A percentile compares a stretch with the other conserved stretches of the same genome.
Conservation (phyloP, 2,329 filamentous ascomycete genomes). For the Botrytis tulipae region DNA sequence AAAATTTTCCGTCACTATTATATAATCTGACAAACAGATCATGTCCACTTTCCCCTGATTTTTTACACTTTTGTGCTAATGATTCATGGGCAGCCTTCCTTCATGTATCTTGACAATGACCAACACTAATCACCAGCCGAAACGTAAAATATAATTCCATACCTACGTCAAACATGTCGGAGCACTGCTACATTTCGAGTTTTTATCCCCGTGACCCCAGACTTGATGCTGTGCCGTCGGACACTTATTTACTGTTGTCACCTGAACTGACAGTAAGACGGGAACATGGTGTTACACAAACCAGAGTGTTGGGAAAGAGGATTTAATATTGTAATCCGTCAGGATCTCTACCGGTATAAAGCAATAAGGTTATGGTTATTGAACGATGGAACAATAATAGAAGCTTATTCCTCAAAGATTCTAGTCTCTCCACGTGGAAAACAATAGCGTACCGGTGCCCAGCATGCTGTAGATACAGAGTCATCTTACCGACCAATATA, state of each 20-base stretch:
- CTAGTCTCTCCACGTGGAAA: conserved; percentile 5
- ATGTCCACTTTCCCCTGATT: neutral
- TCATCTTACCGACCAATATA: neutral
- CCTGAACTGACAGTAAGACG: neutral
- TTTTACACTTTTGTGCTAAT: neutral
- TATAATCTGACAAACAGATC: neutral
- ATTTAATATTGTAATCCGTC: neutral
- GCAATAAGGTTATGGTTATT: neutral
- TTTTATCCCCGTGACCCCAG: neutral
- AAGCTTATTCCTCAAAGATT: neutral
- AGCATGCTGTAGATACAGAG: neutral
- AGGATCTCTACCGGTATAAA: neutral
- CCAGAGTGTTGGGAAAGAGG: neutral
- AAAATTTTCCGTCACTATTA: neutral
- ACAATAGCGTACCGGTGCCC: conserved; percentile 3
- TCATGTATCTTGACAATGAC: neutral
- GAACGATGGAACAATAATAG: conserved; percentile 1
- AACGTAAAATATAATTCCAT: neutral
- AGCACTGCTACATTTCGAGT: neutral
- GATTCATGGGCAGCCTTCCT: neutral
- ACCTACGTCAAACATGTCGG: neutral
- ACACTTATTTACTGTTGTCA: neutral
- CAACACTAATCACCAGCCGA: neutral
- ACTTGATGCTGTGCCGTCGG: neutral
- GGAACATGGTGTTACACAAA: neutral